Conservation (phyloP, 768 basidiomycete genomes). For the Boletus coccyginus region DNA sequence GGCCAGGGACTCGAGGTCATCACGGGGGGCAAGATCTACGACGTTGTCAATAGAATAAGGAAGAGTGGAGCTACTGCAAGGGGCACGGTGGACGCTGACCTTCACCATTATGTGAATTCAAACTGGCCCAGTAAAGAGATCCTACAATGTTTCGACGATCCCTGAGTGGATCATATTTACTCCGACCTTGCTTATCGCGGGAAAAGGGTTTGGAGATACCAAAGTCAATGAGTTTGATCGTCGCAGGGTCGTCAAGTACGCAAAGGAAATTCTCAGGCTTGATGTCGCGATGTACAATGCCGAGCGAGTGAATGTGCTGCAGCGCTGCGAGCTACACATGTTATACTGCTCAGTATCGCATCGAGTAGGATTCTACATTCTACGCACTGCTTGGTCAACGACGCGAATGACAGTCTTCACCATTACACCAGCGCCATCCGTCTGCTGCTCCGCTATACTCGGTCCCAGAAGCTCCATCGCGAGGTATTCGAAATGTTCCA, state of each 20-base stretch:
- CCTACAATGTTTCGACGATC: background rate
- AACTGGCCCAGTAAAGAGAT: slow-evolving; percentile 1
- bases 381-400: background rate
- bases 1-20: slow-evolving; percentile 4
- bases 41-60: background rate
- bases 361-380: background rate
- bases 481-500: slow-evolving; percentile 1
- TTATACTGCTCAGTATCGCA: background rate
- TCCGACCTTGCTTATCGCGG: background rate
- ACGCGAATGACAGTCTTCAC: background rate
- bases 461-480: background rate
- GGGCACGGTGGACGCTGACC: background rate
- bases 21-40: background rate
- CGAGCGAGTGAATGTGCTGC: background rate
- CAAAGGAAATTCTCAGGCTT: slow-evolving; percentile 3
- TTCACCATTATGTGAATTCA: slow-evolving; percentile 3
- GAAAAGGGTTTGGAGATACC: slow-evolving; percentile 1
- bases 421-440: background rate
- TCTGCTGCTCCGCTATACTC: background rate
- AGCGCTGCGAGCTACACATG: background rate
- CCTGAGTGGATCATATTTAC: background rate
- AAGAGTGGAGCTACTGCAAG: background rate
- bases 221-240: slow-evolving; percentile 1
- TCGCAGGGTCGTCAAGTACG: background rate
- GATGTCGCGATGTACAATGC: slow-evolving; percentile 1